These are phyloP conservation scores for Penicillium psychrofluorescens DNA, from an alignment of 495 filamentous ascomycete genomes.

Conservation along the genomic window DNA sequence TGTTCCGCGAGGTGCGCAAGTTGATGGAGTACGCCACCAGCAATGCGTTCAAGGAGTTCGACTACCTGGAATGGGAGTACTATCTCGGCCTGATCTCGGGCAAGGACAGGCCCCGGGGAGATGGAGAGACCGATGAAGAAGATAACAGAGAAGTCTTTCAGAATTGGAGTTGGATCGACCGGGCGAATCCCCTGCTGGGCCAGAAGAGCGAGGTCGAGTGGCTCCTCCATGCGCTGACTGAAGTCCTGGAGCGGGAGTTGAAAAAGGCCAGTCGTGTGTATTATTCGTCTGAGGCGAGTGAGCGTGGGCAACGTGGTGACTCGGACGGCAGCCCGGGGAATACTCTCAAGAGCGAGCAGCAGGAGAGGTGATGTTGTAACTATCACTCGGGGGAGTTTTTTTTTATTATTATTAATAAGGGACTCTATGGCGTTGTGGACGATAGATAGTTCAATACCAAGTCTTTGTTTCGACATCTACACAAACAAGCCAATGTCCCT, in stretches of 20 bases:
- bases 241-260: constrained; percentile 48
- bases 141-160: constrained; percentile 7
- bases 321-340: too few species aligned
- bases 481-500: too few species aligned
- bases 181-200: constrained; percentile 66
- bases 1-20: constrained; percentile 61
- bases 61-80: constrained; percentile 76
- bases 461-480: too few species aligned
- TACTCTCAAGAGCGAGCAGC: too few species aligned
- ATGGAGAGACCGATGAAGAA: constrained; percentile 7
- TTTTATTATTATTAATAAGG: too few species aligned
- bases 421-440: too few species aligned
- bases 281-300: constrained; percentile 2
- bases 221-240: constrained; percentile 61
- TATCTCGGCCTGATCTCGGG: constrained; percentile 65
- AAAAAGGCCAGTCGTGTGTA: constrained; percentile 21
- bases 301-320: neutral
- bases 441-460: too few species aligned
- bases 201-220: constrained; percentile 69
- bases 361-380: too few species aligned
- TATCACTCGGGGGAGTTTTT: too few species aligned
- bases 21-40: constrained; percentile 57
- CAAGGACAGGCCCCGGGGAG: constrained; percentile 45
- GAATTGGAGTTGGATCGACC: constrained; percentile 72
- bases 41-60: constrained; percentile 58